Percentiles rank a stretch among this genome's conserved stretches.
phyloP scores from a whole-genome alignment of 495 filamentous ascomycete species.

The Hypoxylon lenormandii region DNA sequence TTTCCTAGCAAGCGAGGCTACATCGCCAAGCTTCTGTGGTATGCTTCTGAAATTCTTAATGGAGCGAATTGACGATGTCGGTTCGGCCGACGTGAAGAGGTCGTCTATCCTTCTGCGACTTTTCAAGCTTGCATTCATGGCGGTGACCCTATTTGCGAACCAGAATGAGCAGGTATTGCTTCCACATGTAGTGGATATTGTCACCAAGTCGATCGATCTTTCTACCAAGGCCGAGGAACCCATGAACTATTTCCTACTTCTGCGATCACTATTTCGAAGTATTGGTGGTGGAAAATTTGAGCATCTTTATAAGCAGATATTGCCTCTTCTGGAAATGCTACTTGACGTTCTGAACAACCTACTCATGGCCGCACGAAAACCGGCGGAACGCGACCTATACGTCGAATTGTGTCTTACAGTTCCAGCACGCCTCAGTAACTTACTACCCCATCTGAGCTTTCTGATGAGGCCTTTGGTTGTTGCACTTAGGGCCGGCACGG shows the following conservation, averaged over 20 bases:
- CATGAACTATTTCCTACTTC: conserved; percentile 96
- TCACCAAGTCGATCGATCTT: conserved; percentile 94
- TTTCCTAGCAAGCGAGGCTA: conserved; percentile 96
- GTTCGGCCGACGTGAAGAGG: conserved; percentile 87
- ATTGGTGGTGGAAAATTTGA: conserved; percentile 98
- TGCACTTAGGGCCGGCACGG: conserved; percentile 87
- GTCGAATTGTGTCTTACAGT: conserved; percentile 97
- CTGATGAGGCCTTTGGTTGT: conserved; percentile 97
- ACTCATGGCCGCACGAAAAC: conserved; percentile 86
- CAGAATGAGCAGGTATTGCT: conserved; percentile 96
- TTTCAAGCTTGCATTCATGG: conserved; percentile 99
- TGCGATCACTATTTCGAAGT: conserved; percentile 91
- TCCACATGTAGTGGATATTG: conserved; percentile 94
- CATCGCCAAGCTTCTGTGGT: conserved; percentile 94
- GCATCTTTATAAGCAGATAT: conserved; percentile 95
- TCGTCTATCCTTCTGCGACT: conserved; percentile 91
- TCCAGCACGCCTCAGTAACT: conserved; percentile 91
- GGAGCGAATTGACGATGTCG: conserved; percentile 93
- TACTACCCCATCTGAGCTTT: conserved; percentile 95
- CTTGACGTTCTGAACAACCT: conserved; percentile 96
- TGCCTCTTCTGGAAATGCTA: conserved; percentile 95
- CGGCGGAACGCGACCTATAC: conserved; percentile 91
- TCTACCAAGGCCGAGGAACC: conserved; percentile 96
- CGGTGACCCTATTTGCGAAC: conserved; percentile 90
- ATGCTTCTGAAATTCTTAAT: conserved; percentile 98